Conservation (phyloP, 108 stramenopile genomes). For the Asterionellopsis glacialis region DNA sequence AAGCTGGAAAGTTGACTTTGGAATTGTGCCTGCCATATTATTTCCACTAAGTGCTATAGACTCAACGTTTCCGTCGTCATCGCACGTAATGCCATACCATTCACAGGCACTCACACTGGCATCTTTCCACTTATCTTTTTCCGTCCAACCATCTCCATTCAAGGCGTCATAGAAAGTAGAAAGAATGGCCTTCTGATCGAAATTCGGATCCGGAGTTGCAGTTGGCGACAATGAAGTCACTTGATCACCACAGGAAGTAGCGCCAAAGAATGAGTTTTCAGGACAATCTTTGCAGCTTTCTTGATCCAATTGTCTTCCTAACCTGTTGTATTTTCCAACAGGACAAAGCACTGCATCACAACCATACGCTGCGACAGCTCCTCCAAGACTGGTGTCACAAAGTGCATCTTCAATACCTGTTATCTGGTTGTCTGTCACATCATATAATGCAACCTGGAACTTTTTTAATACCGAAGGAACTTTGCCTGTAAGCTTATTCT, state of each 20-base stretch:
- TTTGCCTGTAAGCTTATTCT: slow-evolving; percentile 10
- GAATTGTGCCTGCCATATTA: slow-evolving; percentile 30
- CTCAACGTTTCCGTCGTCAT: slow-evolving; percentile 20
- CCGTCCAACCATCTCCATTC: slow-evolving; percentile 6
- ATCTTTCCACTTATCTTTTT: slow-evolving; percentile 36
- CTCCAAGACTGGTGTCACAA: slow-evolving; percentile 56
- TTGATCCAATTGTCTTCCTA: slow-evolving; percentile 49
- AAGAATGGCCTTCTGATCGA: neutral
- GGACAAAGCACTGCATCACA: slow-evolving; percentile 74
- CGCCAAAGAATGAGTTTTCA: neutral
- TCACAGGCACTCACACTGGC: slow-evolving; percentile 34
- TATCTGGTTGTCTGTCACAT: slow-evolving; percentile 61
- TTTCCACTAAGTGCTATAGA: slow-evolving; percentile 37
- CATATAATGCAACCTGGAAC: slow-evolving; percentile 3
- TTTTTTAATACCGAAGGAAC: slow-evolving; percentile 8
- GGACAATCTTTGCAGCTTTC: neutral
- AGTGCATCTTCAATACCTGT: slow-evolving; percentile 41
- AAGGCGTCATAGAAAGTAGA: neutral
- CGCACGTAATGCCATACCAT: slow-evolving; percentile 55
- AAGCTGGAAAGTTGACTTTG: neutral
- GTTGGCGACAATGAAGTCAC: neutral
- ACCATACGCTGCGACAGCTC: slow-evolving; percentile 40
- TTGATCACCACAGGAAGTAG: neutral
- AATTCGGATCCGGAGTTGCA: neutral
- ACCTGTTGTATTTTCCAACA: slow-evolving; percentile 42